Evolutionary conservation across 306 rosid species (phyloP), one percentile per base, ranked within the genome.

Genomic region (Acacia melanoxylon): DNA sequence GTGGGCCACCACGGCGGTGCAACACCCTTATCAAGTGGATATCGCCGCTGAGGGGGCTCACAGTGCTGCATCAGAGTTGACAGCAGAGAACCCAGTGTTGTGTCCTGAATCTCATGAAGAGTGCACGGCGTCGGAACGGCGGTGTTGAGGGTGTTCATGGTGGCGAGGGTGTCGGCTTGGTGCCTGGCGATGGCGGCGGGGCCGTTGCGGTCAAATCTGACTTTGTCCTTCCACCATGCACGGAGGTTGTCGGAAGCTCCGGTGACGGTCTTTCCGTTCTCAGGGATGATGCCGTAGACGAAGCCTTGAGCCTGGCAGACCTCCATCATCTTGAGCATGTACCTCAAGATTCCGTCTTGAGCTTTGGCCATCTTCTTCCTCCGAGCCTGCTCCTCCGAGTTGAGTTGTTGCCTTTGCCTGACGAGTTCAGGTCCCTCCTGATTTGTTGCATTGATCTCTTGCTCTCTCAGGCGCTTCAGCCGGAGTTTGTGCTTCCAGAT

Each of bases 1-100:
- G 89, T 58, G 2, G 98, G 98, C 98, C 98, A 94, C 98, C 98
- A 94, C 1, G 98, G 98, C 0, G 98, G 98, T 46, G 95, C 82
- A 72, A 88, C 84, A 9, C 94, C 98, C 85, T 92, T 94, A 83
- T 94, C 98, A 33, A 94, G 68, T 0, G 98, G 98, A 78, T 90
- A 94, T 16, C 98, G 85, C 22, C 97, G 85, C 85, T 92, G 97
- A 33, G 97, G 98, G 4, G 98, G 97, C 72, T 92, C 95, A 25
- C 98, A 94, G 80, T 94, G 98, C 91, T 94, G 98, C 95, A 94
- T 91, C 29, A 94, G 86, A 16, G 98, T 95, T 1, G 98, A 94
- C 78, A 94, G 80, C 22, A 94, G 95, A 41, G 98, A 92, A 27
- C 98, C 97, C 20, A 94, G 83, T 24, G 98, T 94, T 40, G 97